A percentile compares a stretch with the other conserved stretches of the same genome.
Conservation (phyloP, 139 green algal genomes). For the Volvox africanus region DNA sequence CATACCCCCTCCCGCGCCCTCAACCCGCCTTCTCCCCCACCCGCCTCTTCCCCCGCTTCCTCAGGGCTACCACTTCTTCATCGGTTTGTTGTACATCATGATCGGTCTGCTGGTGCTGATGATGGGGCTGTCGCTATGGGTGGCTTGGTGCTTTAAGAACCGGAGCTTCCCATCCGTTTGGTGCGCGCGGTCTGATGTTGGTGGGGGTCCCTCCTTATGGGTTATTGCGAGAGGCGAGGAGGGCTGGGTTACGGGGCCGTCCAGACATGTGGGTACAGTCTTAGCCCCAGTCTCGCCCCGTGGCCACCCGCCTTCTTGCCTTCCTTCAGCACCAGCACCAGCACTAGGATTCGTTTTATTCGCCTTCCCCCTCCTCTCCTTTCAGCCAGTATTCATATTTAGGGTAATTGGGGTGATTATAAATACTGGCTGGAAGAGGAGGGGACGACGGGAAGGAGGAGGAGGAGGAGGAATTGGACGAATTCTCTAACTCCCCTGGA, state of each 20-base stretch:
- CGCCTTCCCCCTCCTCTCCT: too few relatives aligned
- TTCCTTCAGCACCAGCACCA: too few relatives aligned
- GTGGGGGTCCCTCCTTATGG: background rate
- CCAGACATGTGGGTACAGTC: too few relatives aligned
- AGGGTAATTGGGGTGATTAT: too few relatives aligned
- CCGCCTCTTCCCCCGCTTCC: background rate
- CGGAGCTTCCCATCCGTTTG: conserved; percentile 43
- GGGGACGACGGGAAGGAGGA: too few relatives aligned
- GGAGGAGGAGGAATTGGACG: too few relatives aligned
- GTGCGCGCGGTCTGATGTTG: background rate
- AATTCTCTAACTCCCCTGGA: too few relatives aligned
- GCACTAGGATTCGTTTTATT: too few relatives aligned
- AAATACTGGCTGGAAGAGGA: too few relatives aligned
- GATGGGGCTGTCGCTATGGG: conserved; percentile 48
- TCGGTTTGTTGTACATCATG: conserved; percentile 37
- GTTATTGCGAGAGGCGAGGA: background rate
- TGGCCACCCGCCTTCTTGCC: too few relatives aligned
- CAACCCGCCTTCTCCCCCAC: background rate
- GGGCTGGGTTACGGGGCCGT: background rate
- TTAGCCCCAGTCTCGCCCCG: too few relatives aligned
- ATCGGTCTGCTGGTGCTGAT: conserved; percentile 7
- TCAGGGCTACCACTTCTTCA: conserved; percentile 44
- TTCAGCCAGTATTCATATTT: too few relatives aligned
- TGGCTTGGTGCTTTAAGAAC: conserved; percentile 52
- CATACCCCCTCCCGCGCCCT: background rate